phyloP scores from a whole-genome alignment of 306 rosid species.

The Citrullus mucosospermus region DNA sequence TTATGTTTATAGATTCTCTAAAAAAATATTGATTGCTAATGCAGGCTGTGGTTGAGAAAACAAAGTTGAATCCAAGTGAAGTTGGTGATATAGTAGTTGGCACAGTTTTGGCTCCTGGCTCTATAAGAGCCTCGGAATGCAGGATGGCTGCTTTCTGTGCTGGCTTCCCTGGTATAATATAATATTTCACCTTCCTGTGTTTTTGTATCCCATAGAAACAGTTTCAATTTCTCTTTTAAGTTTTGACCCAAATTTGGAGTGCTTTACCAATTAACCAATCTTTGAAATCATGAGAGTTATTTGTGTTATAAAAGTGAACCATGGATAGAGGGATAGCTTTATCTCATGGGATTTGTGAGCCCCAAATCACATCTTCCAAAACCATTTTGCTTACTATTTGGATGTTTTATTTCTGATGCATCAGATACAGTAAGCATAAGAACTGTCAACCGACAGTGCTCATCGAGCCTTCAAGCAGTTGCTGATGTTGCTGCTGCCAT shows the following conservation, averaged over 20 bases:
- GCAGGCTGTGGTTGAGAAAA: slow-evolving; percentile 70
- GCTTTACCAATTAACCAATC: not conserved
- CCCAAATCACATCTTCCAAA: not conserved
- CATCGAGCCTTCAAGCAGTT: slow-evolving; percentile 94
- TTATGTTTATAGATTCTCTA: not conserved
- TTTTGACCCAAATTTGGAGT: not conserved
- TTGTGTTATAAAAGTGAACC: not conserved
- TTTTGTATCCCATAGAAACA: not conserved
- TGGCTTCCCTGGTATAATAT: slow-evolving; percentile 71
- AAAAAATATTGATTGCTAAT: slow-evolving; percentile 1
- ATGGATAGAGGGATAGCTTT: not conserved
- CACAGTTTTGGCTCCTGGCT: slow-evolving; percentile 80
- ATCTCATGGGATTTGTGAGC: not conserved
- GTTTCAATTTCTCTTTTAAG: not conserved
- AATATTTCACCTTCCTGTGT: not conserved
- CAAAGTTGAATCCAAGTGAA: slow-evolving; percentile 65
- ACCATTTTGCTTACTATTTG: slow-evolving; percentile 5
- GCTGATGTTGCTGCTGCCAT: slow-evolving; percentile 90
- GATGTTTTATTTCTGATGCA: slow-evolving; percentile 6
- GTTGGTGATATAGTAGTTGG: slow-evolving; percentile 90
- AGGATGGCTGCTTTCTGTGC: slow-evolving; percentile 88
- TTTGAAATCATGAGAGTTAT: not conserved
- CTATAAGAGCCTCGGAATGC: slow-evolving; percentile 76
- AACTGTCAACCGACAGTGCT: slow-evolving; percentile 89
- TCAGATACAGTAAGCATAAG: slow-evolving; percentile 72